These are phyloP conservation scores for Jackrogersella minutella DNA, from an alignment of 495 filamentous ascomycete genomes.

Conservation along the genomic window DNA sequence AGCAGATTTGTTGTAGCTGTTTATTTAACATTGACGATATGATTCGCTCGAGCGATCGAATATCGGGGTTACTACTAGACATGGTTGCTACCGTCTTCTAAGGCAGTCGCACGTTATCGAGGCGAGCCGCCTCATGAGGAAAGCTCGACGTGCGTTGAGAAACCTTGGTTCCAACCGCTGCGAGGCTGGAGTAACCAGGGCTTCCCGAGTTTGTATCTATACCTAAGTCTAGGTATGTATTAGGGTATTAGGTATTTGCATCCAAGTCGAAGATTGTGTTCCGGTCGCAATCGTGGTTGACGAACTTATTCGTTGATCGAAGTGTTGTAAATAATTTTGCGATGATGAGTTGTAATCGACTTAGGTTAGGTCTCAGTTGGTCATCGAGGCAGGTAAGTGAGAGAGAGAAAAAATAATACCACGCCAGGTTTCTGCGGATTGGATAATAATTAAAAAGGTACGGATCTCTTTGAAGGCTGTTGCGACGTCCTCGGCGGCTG, in stretches of 20 bases:
- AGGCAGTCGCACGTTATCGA: constrained; percentile 18
- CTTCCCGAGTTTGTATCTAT: not conserved
- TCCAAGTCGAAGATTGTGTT: too few relatives aligned
- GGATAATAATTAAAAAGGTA: constrained; percentile 6
- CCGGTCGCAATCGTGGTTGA: too few relatives aligned
- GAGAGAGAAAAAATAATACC: not conserved
- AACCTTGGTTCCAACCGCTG: not conserved
- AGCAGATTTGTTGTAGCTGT: constrained; percentile 77
- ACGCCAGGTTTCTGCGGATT: too few relatives aligned
- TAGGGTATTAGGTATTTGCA: too few relatives aligned
- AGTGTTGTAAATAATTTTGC: too few relatives aligned
- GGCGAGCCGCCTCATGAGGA: constrained; percentile 30
- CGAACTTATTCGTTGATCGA: too few relatives aligned
- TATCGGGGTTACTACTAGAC: constrained; percentile 57
- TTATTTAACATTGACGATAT: constrained; percentile 63
- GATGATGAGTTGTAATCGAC: not conserved
- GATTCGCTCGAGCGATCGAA: constrained; percentile 48
- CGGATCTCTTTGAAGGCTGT: not conserved
- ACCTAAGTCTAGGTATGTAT: not conserved
- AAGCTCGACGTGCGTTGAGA: constrained; percentile 15
- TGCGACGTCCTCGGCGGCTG: constrained; percentile 34
- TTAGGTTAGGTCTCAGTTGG: not conserved
- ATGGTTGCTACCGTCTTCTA: constrained; percentile 33
- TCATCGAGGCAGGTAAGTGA: not conserved
- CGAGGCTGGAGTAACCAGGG: not conserved